phyloP scores from a whole-genome alignment of 164 flowering plant species.

The Berberis vulgaris region DNA sequence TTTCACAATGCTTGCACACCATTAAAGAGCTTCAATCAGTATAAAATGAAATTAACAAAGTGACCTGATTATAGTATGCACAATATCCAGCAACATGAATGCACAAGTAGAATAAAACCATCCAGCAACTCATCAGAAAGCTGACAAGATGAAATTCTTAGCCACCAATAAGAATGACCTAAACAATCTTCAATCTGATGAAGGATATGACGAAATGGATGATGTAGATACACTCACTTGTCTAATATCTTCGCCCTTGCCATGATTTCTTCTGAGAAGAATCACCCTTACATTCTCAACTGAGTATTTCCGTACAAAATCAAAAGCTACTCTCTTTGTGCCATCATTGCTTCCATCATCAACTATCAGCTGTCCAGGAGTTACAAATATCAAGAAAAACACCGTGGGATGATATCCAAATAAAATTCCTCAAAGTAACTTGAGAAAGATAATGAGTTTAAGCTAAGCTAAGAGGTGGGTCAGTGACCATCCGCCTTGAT shows the following conservation, averaged over 20 bases:
- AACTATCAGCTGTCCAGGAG: constrained; percentile 45
- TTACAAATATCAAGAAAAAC: too few relatives aligned
- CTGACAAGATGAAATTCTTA: too few relatives aligned
- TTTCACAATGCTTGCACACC: constrained; percentile 68
- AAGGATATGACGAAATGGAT: background rate
- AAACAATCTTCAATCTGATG: background rate
- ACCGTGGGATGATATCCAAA: too few relatives aligned
- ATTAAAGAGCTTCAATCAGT: constrained; percentile 43
- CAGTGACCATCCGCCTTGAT: too few relatives aligned
- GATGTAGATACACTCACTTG: constrained; percentile 54
- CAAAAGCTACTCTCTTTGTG: constrained; percentile 79
- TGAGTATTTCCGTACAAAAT: constrained; percentile 62
- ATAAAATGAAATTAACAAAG: background rate
- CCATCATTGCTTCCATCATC: constrained; percentile 96
- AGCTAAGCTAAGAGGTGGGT: too few relatives aligned
- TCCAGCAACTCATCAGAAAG: background rate
- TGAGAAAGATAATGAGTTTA: too few relatives aligned
- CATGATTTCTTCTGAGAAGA: constrained; percentile 83
- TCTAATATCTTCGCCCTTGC: constrained; percentile 96
- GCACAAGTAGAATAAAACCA: background rate
- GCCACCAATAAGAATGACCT: background rate
- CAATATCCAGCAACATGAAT: background rate
- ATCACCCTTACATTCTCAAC: constrained; percentile 79
- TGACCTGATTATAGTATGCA: background rate
- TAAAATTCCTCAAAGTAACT: too few relatives aligned